phyloP scores from a whole-genome alignment of 345 rosid genomes.

The Eucalyptus curtisii region DNA sequence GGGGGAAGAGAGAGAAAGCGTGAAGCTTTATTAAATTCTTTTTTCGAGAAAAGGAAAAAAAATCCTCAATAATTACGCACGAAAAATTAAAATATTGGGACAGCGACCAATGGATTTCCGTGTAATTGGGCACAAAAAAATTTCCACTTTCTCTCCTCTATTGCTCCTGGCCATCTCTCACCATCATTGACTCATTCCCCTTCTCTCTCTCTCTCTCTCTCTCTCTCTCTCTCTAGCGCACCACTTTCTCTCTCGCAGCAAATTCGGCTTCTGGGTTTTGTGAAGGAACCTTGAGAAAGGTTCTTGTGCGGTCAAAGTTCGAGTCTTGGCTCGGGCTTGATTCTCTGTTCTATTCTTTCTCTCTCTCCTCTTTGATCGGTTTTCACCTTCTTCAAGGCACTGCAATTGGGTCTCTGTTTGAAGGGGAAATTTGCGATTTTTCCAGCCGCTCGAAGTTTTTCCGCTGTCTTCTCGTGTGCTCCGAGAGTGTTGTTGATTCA shows the following conservation, averaged over 20 bases:
- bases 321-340: background rate
- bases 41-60: background rate
- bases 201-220: background rate
- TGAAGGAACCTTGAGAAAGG: background rate
- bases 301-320: background rate
- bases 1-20: background rate
- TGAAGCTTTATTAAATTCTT: background rate
- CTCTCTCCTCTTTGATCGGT: background rate
- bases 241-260: background rate
- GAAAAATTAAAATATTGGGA: background rate
- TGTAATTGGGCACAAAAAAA: background rate
- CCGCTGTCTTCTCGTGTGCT: background rate
- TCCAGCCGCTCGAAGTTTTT: background rate
- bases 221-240: background rate
- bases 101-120: background rate
- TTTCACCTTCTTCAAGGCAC: background rate
- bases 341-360: background rate
- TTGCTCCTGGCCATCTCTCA: background rate
- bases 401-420: background rate
- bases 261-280: background rate
- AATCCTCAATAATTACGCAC: background rate
- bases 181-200: background rate
- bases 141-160: background rate
- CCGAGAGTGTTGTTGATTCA: slow-evolving; percentile 3
- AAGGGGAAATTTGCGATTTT: background rate